Base-by-base conservation (phyloP, 768 basidiomycete species). In the Tremella yokohamensis region DNA sequence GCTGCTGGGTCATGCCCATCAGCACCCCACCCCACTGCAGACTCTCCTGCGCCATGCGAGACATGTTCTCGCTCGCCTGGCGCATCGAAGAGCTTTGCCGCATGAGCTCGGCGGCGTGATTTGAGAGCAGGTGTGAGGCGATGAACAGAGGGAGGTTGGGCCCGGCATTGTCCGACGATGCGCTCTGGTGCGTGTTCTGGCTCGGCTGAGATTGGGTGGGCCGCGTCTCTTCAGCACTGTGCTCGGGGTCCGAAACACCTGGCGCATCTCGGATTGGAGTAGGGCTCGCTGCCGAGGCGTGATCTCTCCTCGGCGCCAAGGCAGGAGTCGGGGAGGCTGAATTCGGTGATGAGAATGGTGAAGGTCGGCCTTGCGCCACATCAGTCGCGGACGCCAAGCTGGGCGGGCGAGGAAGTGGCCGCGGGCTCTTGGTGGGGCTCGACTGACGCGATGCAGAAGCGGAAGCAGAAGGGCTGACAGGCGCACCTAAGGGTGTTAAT, bases 101-200 rank as follows among this genome's bases (percentile, higher is more conserved):
- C 52, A 70, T 61, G 12, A 68, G 45, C 2, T 49, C 57, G 7
- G 64, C 44, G 11, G 66, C 69, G 40, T 70, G 69, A 4, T 61
- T 59, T 2, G 64, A 65, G 6, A 70, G 58, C 3, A 70, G 57
- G 25, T 70, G 69, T 8, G 65, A 67, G 7, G 69, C 69, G n/a
- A 70, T 62, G 12, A 65, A 60, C 1, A 66, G 49, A 0, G 69
- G 66, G 0, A 70, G 52, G 13, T 69, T 60, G 1, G 58, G 3
- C 16, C 37, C 29, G 7, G 4, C 26, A 20, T 19, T 6, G 16
- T 44, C 49, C 2, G 24, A 18, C 6, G 18, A 18, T 16, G 42
- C 42, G 8, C 6, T 45, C 6, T 18, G 4, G 19, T n/a, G 12
- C 8, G 51, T 18, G 15, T 11, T 52, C 15, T 24, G 12, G 26